Conservation (phyloP, 108 stramenopile species). For the Pseudonitzschia pungens region DNA sequence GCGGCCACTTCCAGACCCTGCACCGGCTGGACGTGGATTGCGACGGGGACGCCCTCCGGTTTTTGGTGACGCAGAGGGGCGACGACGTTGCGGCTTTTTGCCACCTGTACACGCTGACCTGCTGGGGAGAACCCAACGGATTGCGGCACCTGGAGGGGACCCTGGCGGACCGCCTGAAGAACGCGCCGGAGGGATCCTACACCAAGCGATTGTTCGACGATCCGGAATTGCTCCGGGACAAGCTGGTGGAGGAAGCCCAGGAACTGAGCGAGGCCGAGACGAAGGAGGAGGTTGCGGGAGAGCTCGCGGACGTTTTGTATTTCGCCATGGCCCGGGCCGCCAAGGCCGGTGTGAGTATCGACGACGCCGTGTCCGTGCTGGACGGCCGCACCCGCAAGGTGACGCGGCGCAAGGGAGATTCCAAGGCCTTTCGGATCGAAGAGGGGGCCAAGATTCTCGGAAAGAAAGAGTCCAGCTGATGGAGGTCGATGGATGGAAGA, state of each 20-base stretch:
- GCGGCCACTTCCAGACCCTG: slow-evolving; percentile 91
- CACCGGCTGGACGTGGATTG: slow-evolving; percentile 90
- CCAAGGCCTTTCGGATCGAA: slow-evolving; percentile 89
- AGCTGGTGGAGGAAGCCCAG: slow-evolving; percentile 98
- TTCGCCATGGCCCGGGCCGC: slow-evolving; percentile 94
- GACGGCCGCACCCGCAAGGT: slow-evolving; percentile 91
- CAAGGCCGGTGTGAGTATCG: slow-evolving; percentile 89
- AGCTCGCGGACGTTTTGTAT: slow-evolving; percentile 96
- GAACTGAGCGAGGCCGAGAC: slow-evolving; percentile 91
- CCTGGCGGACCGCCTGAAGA: slow-evolving; percentile 64
- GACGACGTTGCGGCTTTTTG: slow-evolving; percentile 75
- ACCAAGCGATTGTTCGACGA: slow-evolving; percentile 96
- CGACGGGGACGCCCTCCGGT: slow-evolving; percentile 93
- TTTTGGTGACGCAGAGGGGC: slow-evolving; percentile 89
- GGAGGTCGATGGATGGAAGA: neutral
- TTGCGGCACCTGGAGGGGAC: slow-evolving; percentile 86
- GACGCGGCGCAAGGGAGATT: slow-evolving; percentile 90
- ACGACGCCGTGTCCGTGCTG: slow-evolving; percentile 87
- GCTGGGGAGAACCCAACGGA: slow-evolving; percentile 89
- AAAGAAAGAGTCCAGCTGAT: neutral
- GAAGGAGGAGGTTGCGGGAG: slow-evolving; percentile 87
- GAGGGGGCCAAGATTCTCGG: slow-evolving; percentile 81
- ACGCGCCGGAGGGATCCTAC: slow-evolving; percentile 92
- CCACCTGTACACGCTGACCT: slow-evolving; percentile 87
- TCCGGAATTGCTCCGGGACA: slow-evolving; percentile 81